Percentiles rank a stretch among this genome's conserved stretches.
phyloP scores from a whole-genome alignment of 139 green algal species.

The Picochlorum sp. region DNA sequence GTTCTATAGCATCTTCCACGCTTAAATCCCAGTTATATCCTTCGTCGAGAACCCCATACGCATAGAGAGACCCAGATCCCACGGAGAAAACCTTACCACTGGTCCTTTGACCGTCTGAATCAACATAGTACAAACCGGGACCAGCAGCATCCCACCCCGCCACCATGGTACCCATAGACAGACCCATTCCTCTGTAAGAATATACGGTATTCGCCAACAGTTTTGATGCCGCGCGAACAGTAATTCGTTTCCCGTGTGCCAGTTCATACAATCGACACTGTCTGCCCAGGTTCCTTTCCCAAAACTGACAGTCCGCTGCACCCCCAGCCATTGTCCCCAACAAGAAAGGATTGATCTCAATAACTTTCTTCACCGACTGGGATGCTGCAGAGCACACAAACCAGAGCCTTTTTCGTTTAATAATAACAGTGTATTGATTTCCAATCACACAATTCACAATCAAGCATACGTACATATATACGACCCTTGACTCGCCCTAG shows the following conservation, averaged over 20 bases:
- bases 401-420: not conserved
- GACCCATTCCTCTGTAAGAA: slow-evolving; percentile 91
- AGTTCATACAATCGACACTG: slow-evolving; percentile 97
- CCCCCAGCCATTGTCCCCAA: slow-evolving; percentile 98
- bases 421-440: not conserved
- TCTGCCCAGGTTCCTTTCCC: slow-evolving; percentile 77
- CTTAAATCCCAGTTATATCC: slow-evolving; percentile 87
- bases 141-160: slow-evolving; percentile 77
- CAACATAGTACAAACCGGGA: slow-evolving; percentile 95
- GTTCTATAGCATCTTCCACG: slow-evolving; percentile 85
- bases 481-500: slow-evolving; percentile 86
- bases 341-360: slow-evolving; percentile 98
- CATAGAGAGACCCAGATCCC: slow-evolving; percentile 87
- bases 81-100: slow-evolving; percentile 91
- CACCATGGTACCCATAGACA: slow-evolving; percentile 99
- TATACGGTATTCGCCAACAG: slow-evolving; percentile 97
- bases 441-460: slow-evolving; percentile 15
- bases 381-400: too few species aligned
- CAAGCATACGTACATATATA: too few species aligned
- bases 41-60: slow-evolving; percentile 92
- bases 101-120: slow-evolving; percentile 90
- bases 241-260: slow-evolving; percentile 89
- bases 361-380: slow-evolving; percentile 97
- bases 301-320: slow-evolving; percentile 97
- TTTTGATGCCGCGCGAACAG: slow-evolving; percentile 90